phyloP scores from a whole-genome alignment of 176 grass and related monocot genomes.

The Dactylis glomerata region DNA sequence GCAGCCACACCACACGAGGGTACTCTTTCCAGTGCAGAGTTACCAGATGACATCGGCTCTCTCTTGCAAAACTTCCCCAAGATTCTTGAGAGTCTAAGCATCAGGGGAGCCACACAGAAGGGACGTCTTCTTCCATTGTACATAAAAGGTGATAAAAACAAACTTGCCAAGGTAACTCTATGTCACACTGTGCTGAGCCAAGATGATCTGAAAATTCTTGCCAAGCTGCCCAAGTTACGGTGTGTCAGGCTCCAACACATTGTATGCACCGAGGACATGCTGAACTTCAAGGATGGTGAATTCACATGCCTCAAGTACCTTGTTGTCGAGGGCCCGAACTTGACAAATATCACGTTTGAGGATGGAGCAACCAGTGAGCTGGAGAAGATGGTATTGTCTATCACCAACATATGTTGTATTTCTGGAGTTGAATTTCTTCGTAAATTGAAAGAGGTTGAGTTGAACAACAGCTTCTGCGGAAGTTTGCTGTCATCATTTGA shows the following conservation, averaged over 20 bases:
- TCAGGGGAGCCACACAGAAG: not conserved
- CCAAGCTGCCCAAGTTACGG: not conserved
- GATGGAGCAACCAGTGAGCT: not conserved
- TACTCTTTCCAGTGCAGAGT: not conserved
- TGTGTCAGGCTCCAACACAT: not conserved
- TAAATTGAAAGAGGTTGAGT: not conserved
- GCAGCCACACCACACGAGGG: not conserved
- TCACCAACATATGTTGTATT: not conserved
- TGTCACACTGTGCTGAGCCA: not conserved
- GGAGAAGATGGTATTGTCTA: not conserved
- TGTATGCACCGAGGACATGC: not conserved
- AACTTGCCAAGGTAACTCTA: constrained; percentile 27
- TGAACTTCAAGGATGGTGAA: not conserved
- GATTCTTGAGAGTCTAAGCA: constrained; percentile 30
- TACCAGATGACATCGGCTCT: not conserved
- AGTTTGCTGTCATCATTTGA: not conserved
- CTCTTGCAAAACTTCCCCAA: not conserved
- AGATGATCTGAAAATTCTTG: not conserved
- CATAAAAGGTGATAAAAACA: not conserved
- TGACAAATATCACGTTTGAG: not conserved
- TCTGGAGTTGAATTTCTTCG: not conserved
- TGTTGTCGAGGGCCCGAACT: not conserved
- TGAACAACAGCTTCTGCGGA: not conserved
- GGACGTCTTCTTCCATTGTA: not conserved
- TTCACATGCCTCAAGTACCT: not conserved